Conservation (phyloP, 176 grass and related monocot species). For the Pharus latifolius region DNA sequence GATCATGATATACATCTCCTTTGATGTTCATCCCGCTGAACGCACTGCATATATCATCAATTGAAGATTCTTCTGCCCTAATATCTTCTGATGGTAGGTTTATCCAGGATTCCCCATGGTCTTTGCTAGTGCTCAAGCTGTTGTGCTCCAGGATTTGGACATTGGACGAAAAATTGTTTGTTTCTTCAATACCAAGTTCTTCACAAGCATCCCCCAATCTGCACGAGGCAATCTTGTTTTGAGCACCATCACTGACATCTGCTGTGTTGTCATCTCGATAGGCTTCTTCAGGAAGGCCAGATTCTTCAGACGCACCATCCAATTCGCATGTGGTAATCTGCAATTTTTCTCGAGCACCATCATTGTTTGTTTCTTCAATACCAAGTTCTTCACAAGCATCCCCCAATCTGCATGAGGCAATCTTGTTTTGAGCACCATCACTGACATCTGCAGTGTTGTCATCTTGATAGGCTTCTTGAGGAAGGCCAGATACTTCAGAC, state of each 20-base stretch:
- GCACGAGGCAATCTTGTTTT: background rate
- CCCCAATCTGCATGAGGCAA: background rate
- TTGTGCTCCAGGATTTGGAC: background rate
- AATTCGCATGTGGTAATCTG: background rate
- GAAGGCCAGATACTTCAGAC: conserved; percentile 13
- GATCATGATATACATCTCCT: conserved; percentile 42
- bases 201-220: background rate
- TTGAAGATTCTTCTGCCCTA: conserved; percentile 10
- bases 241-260: background rate
- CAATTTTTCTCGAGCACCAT: background rate
- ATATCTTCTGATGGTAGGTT: background rate
- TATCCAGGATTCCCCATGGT: background rate
- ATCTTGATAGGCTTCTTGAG: conserved; percentile 7
- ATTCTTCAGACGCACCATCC: background rate
- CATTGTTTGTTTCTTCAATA: background rate
- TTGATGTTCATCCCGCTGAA: conserved; percentile 43
- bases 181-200: background rate
- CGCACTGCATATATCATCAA: conserved; percentile 47
- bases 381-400: background rate
- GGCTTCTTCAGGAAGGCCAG: background rate
- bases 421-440: background rate
- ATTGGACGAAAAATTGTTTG: background rate
- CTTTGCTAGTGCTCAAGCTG: background rate
- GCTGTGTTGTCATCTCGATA: background rate
- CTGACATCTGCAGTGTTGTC: background rate